These are phyloP conservation scores for Populus tomentosa DNA, from an alignment of 441 rosid genomes.

Conservation along the genomic window DNA sequence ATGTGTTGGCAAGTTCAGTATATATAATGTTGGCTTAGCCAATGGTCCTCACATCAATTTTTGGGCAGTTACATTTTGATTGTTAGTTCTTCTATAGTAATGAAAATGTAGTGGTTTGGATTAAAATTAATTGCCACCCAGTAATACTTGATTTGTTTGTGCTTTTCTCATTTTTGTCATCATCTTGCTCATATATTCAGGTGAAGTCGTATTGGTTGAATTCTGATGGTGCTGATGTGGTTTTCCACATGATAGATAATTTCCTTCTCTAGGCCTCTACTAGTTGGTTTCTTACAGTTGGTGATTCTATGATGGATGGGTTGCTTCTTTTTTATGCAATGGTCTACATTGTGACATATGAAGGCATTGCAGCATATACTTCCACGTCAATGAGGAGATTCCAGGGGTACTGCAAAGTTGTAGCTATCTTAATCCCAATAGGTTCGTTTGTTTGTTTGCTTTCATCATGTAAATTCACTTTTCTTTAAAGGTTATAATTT, in stretches of 20 bases:
- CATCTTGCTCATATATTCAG: constrained; percentile 33
- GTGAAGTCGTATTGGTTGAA: constrained; percentile 79
- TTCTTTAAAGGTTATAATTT: no score
- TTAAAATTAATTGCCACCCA: neutral
- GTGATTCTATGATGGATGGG: constrained; percentile 17
- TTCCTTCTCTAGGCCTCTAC: constrained; percentile 51
- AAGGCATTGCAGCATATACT: constrained; percentile 17
- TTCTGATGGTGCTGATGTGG: constrained; percentile 91
- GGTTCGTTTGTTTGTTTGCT: neutral
- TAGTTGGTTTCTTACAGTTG: constrained; percentile 9
- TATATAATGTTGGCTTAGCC: no score
- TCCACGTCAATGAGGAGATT: constrained; percentile 8
- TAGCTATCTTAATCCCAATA: neutral
- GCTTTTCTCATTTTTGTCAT: constrained; percentile 1
- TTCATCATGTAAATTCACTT: no score
- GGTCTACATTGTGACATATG: constrained; percentile 17
- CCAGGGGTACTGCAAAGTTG: constrained; percentile 2
- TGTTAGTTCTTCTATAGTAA: no score
- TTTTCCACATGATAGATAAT: constrained; percentile 83
- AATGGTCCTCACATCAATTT: no score
- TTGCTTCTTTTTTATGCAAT: constrained; percentile 12
- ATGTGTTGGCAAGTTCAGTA: no score
- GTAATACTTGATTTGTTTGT: neutral
- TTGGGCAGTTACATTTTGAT: no score
- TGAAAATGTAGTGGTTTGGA: no score